These are phyloP conservation scores for Debaryomyces coudertii DNA, from an alignment of 1,139 yeast genomes.

Conservation along the genomic window DNA sequence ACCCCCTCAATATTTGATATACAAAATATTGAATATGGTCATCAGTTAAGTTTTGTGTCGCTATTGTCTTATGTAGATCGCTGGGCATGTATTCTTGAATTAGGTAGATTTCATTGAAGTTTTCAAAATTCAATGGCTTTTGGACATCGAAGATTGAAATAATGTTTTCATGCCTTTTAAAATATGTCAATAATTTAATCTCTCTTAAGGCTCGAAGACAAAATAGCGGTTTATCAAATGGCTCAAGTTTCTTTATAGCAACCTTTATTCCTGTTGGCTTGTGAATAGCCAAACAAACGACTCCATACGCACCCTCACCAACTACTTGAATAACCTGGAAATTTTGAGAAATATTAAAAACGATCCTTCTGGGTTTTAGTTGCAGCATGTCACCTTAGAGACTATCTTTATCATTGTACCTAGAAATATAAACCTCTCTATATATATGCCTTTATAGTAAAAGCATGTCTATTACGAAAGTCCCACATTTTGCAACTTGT, in stretches of 20 bases:
- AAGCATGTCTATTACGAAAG: neutral
- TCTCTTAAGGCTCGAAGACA: slow-evolving; percentile 49
- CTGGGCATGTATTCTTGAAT: slow-evolving; percentile 76
- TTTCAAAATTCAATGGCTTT: slow-evolving; percentile 34
- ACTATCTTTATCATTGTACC: neutral
- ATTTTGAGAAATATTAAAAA: slow-evolving; percentile 35
- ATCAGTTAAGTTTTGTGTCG: slow-evolving; percentile 55
- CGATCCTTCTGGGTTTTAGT: slow-evolving; percentile 22
- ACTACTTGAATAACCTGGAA: slow-evolving; percentile 47
- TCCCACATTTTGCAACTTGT: slow-evolving; percentile 11
- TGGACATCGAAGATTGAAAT: slow-evolving; percentile 43
- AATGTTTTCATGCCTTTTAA: slow-evolving; percentile 46
- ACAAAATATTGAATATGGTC: slow-evolving; percentile 71
- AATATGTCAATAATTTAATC: slow-evolving; percentile 37
- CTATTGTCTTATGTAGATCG: slow-evolving; percentile 62
- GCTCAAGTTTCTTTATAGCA: slow-evolving; percentile 48
- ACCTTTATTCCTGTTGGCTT: slow-evolving; percentile 41
- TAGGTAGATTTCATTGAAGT: slow-evolving; percentile 66
- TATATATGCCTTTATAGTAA: neutral
- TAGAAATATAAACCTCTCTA: neutral
- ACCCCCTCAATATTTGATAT: slow-evolving; percentile 65
- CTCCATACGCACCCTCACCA: slow-evolving; percentile 52
- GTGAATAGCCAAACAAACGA: slow-evolving; percentile 46
- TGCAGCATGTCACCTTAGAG: slow-evolving; percentile 3
- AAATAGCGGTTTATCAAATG: slow-evolving; percentile 40